Percentiles rank a stretch among this genome's conserved stretches.
Evolutionary conservation across 768 basidiomycete species (phyloP).

Genomic region (Tylopilus felleus): DNA sequence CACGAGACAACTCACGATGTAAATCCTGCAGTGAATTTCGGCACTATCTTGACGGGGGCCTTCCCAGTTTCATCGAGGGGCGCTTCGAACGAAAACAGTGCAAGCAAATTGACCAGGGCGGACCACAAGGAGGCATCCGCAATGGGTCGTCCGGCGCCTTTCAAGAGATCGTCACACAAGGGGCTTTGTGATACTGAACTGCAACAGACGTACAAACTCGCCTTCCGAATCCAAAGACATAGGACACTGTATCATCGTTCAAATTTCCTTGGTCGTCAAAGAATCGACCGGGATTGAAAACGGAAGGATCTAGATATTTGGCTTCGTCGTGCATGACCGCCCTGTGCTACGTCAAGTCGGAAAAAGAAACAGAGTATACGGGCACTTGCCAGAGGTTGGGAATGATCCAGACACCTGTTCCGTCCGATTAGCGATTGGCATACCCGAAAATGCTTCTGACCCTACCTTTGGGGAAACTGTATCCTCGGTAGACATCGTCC

Average conservation of each 20-base stretch:
- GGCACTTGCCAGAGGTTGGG: constrained; percentile 8
- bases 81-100: constrained; percentile 5
- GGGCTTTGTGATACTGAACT: neutral
- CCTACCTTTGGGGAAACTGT: constrained; percentile 9
- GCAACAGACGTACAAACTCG: constrained; percentile 2
- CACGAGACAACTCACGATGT: constrained; percentile 2
- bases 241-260: constrained; percentile 8
- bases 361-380: neutral
- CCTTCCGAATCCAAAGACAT: constrained; percentile 1
- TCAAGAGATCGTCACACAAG: neutral
- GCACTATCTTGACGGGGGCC: neutral
- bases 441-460: too few species aligned
- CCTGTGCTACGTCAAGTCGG: neutral
- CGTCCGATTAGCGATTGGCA: neutral
- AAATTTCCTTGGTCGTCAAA: constrained; percentile 6
- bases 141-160: constrained; percentile 3
- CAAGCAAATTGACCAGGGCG: constrained; percentile 1
- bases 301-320: constrained; percentile 1
- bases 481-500: constrained; percentile 8
- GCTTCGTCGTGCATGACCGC: constrained; percentile 6
- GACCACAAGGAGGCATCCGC: constrained; percentile 3
- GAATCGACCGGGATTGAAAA: constrained; percentile 6
- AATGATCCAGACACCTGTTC: constrained; percentile 4
- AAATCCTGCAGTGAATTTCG: constrained; percentile 1
- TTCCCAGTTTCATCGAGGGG: constrained; percentile 3